A percentile compares a stretch with the other conserved stretches of the same genome.
Evolutionary conservation across 1,139 yeast genomes (phyloP).

Genomic region (Magnusiomyces sp.): DNA sequence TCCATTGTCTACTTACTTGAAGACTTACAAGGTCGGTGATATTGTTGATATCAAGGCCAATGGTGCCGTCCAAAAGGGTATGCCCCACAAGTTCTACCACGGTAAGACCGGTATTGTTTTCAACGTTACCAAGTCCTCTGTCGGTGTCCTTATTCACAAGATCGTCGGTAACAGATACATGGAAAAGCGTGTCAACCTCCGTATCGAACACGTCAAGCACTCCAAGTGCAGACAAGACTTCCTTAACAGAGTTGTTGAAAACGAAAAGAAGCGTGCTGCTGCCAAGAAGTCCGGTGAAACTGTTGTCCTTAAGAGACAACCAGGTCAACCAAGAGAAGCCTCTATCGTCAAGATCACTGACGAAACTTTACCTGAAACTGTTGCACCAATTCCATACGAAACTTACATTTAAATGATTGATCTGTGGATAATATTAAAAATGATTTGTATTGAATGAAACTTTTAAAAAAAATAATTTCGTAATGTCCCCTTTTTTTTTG

Average conservation of each 20-base stretch:
- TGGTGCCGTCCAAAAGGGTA: conserved; percentile 98
- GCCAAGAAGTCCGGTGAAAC: conserved; percentile 93
- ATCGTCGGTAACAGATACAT: conserved; percentile 98
- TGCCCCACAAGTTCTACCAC: conserved; percentile 99
- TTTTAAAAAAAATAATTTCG: conserved; percentile 1
- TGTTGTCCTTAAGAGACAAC: conserved; percentile 94
- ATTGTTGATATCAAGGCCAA: conserved; percentile 99
- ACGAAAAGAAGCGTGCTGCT: conserved; percentile 88
- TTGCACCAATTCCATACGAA: conserved; percentile 99
- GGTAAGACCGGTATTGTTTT: conserved; percentile 99
- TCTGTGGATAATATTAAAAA: background rate
- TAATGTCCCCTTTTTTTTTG: background rate
- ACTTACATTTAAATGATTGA: conserved; percentile 73
- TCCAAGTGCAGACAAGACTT: conserved; percentile 99
- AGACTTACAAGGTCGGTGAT: conserved; percentile 97
- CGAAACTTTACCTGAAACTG: conserved; percentile 79
- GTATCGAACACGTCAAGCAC: conserved; percentile 98
- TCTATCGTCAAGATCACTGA: conserved; percentile 68
- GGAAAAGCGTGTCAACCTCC: conserved; percentile 97
- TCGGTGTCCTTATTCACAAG: conserved; percentile 97
- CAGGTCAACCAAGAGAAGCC: conserved; percentile 93
- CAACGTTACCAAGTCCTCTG: conserved; percentile 98
- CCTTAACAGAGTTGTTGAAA: conserved; percentile 94
- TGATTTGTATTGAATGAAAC: background rate
- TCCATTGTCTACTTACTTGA: conserved; percentile 93